These are phyloP conservation scores for Diaporthe ampelina DNA, from an alignment of 2,329 filamentous ascomycete species.

Conservation along the genomic window DNA sequence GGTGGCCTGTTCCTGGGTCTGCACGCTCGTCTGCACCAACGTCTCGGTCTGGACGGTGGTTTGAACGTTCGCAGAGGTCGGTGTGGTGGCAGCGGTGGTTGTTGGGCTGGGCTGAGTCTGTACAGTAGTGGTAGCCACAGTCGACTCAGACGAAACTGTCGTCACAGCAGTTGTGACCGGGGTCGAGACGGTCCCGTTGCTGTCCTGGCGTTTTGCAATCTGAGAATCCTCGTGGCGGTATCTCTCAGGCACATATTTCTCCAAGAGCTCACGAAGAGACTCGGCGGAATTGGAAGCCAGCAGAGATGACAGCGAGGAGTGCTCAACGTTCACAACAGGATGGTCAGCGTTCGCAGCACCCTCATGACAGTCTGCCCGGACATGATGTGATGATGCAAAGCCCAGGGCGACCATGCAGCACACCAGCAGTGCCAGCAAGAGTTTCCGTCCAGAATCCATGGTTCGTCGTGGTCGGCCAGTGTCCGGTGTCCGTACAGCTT, in stretches of 20 bases:
- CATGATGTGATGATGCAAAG: constrained; percentile 43
- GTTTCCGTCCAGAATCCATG: constrained; percentile 44
- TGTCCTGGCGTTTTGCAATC: constrained; percentile 57
- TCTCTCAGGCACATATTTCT: constrained; percentile 71
- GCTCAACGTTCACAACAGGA: constrained; percentile 29
- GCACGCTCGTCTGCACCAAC: constrained; percentile 45
- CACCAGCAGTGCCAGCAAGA: constrained; percentile 44
- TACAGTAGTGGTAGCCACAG: constrained; percentile 43
- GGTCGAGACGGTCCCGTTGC: constrained; percentile 46
- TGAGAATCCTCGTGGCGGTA: constrained; percentile 59
- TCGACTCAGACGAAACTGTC: constrained; percentile 44
- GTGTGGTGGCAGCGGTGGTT: constrained; percentile 42
- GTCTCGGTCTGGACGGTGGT: constrained; percentile 42
- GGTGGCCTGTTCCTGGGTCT: constrained; percentile 45
- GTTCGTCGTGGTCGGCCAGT: constrained; percentile 36
- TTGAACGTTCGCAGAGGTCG: constrained; percentile 30
- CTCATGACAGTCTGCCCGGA: constrained; percentile 24
- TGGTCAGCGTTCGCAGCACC: constrained; percentile 20
- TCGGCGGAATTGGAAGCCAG: constrained; percentile 69
- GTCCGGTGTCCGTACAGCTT: constrained; percentile 33
- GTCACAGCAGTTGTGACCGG: constrained; percentile 38
- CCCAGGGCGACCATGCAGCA: constrained; percentile 45
- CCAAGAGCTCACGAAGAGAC: constrained; percentile 76
- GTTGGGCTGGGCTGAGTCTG: constrained; percentile 33
- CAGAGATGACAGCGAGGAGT: constrained; percentile 49